These are phyloP conservation scores for Plectosphaerella sp. DNA, from an alignment of 2,329 filamentous ascomycete genomes.

Conservation along the genomic window DNA sequence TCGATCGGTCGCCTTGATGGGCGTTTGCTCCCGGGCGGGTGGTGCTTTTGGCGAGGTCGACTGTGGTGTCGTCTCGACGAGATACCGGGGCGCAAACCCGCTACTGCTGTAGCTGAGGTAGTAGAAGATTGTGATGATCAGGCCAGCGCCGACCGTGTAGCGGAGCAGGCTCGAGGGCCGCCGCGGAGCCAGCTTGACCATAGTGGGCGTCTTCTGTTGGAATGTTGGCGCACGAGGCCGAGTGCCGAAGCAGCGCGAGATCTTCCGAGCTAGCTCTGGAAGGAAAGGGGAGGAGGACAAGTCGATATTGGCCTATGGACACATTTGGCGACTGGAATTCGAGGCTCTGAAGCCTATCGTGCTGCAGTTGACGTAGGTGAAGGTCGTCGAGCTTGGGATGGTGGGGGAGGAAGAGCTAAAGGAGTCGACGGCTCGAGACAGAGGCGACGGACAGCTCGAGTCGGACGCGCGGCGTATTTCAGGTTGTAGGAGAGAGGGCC, in stretches of 20 bases:
- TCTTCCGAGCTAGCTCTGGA: not conserved
- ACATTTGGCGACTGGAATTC: not conserved
- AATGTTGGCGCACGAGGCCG: not conserved
- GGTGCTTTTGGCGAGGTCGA: constrained; percentile 11
- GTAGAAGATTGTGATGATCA: constrained; percentile 36
- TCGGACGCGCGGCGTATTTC: too few species aligned
- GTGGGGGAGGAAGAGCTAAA: too few species aligned
- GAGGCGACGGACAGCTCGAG: too few species aligned
- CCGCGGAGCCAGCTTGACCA: constrained; percentile 29
- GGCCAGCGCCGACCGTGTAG: constrained; percentile 58
- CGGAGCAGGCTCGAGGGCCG: constrained; percentile 49
- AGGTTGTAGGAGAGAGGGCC: too few species aligned
- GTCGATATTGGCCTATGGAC: not conserved
- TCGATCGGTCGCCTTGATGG: constrained; percentile 3
- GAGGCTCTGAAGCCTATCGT: not conserved
- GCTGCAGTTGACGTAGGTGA: not conserved
- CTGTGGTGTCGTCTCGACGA: constrained; percentile 6
- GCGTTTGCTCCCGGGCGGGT: constrained; percentile 8
- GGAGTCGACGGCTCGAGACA: too few species aligned
- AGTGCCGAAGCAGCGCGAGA: not conserved
- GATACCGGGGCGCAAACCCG: constrained; percentile 3
- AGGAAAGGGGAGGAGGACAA: not conserved
- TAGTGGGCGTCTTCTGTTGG: not conserved
- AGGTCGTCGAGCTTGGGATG: too few species aligned
- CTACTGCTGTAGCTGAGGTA: constrained; percentile 17